A percentile compares a stretch with the other conserved stretches of the same genome.
phyloP scores from a whole-genome alignment of 192 early-diverging fungal genomes.

The Backusella parvicylindrica region DNA sequence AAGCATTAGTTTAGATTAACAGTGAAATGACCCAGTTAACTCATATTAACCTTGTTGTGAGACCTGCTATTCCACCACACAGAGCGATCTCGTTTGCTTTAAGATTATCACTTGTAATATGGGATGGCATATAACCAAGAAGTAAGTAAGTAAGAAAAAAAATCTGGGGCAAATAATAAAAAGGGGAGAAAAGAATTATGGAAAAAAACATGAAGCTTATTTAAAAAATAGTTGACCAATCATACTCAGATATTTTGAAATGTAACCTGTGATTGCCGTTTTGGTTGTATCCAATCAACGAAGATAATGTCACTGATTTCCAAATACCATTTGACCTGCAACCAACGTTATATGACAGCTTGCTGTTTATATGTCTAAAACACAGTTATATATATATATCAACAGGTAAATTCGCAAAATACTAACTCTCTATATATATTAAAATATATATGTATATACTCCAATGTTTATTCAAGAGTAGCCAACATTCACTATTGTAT shows the following conservation, averaged over 20 bases:
- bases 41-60: conserved; percentile 13
- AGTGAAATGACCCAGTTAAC: background rate
- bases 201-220: background rate
- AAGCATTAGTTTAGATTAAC: background rate
- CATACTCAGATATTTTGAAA: background rate
- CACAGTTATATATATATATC: no score
- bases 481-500: background rate
- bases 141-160: background rate
- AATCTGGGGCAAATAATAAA: background rate
- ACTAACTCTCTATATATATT: no score
- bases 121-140: conserved; percentile 15
- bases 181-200: background rate
- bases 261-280: background rate
- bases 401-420: no score
- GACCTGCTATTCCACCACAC: conserved; percentile 52
- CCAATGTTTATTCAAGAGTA: no score
- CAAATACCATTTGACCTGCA: background rate
- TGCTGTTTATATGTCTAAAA: background rate
- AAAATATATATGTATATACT: no score
- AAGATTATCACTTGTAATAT: conserved; percentile 17
- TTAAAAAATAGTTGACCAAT: background rate
- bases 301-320: background rate
- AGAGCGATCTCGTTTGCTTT: conserved; percentile 36
- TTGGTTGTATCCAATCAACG: background rate
- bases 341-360: background rate